Conservation (phyloP, 495 filamentous ascomycete genomes). For the Geoglossum glabrum region DNA sequence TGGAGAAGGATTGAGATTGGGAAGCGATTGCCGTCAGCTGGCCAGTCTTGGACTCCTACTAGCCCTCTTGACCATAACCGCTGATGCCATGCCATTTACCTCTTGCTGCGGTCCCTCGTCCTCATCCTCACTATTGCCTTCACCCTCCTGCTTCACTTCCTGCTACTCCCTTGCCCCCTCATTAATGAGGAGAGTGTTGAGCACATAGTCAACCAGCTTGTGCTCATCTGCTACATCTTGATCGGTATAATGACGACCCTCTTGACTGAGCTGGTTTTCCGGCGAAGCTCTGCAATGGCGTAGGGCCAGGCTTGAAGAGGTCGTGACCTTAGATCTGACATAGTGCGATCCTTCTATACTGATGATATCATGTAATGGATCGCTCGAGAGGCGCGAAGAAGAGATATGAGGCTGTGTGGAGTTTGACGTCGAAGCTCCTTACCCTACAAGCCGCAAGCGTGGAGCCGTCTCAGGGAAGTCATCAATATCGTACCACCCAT, state of each 20-base stretch:
- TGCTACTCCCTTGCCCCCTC: neutral
- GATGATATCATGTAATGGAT: too few species aligned
- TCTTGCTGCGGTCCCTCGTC: too few species aligned
- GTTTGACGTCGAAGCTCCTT: too few species aligned
- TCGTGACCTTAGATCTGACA: too few species aligned
- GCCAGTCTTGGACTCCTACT: conserved; percentile 1
- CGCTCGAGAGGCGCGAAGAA: too few species aligned
- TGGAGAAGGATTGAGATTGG: neutral
- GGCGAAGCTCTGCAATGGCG: too few species aligned
- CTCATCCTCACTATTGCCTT: too few species aligned
- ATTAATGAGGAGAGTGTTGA: neutral
- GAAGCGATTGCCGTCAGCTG: neutral
- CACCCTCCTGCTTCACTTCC: too few species aligned
- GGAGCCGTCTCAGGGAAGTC: conserved; percentile 1
- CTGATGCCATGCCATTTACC: neutral
- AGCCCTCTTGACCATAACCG: neutral
- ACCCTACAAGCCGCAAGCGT: too few species aligned
- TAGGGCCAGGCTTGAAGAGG: too few species aligned
- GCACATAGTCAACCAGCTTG: neutral
- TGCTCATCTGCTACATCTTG: conserved; percentile 1
- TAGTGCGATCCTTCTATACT: too few species aligned
- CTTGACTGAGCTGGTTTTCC: neutral
- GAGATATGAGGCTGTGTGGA: too few species aligned
- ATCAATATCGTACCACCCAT: neutral
- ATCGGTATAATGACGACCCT: neutral